These are phyloP conservation scores for Acacia crassicarpa DNA, from an alignment of 306 rosid species.

Conservation along the genomic window DNA sequence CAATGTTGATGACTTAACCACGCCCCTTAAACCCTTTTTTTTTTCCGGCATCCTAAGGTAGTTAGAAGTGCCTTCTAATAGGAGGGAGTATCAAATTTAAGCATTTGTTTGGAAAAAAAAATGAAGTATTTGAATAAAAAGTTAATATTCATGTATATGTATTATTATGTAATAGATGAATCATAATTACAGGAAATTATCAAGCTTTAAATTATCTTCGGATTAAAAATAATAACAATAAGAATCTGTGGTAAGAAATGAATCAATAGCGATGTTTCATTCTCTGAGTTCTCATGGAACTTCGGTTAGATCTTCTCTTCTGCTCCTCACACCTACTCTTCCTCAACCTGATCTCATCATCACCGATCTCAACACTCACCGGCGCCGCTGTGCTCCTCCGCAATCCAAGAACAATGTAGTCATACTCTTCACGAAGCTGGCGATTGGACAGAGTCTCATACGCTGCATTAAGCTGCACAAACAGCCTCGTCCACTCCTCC, in stretches of 20 bases:
- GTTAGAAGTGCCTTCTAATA: too few relatives aligned
- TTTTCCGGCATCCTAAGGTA: too few relatives aligned
- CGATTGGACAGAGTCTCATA: conserved; percentile 67
- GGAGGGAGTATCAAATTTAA: too few relatives aligned
- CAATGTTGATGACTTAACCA: too few relatives aligned
- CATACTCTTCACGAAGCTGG: conserved; percentile 51
- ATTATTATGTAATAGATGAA: not conserved
- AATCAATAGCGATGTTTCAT: conserved; percentile 21
- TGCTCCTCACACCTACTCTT: conserved; percentile 43
- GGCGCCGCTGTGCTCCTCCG: not conserved
- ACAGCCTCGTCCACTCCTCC: conserved; percentile 51
- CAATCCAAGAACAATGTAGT: conserved; percentile 37
- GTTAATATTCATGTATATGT: not conserved
- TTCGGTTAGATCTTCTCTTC: conserved; percentile 48
- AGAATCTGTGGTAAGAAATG: not conserved
- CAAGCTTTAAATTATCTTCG: not conserved
- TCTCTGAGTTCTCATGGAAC: conserved; percentile 45
- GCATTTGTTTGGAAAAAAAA: too few relatives aligned
- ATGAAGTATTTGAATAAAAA: not conserved
- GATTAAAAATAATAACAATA: not conserved
- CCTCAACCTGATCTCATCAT: conserved; percentile 19
- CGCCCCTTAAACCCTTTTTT: too few relatives aligned
- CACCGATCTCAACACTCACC: not conserved
- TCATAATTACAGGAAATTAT: not conserved
- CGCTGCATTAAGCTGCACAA: conserved; percentile 59